Percentiles rank a stretch among this genome's conserved stretches.
Conservation (phyloP, 2,329 filamentous ascomycete genomes). For the Fusarium sp. region DNA sequence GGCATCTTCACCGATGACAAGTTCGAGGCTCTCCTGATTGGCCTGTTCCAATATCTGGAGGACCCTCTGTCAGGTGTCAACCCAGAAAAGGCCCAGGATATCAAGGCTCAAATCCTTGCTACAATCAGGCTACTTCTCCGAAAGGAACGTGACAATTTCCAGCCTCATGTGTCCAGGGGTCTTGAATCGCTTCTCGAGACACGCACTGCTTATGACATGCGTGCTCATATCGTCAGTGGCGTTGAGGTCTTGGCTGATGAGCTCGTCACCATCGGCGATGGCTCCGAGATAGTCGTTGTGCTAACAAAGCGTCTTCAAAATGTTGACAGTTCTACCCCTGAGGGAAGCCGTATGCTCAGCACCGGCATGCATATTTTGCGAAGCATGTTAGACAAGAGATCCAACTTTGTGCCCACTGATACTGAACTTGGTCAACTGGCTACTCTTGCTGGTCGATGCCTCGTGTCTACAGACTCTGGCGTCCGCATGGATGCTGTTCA, state of each 20-base stretch:
- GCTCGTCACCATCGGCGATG: constrained; percentile 73
- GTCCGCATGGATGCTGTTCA: constrained; percentile 82
- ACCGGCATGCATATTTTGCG: constrained; percentile 74
- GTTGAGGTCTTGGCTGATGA: constrained; percentile 80
- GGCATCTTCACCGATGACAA: constrained; percentile 73
- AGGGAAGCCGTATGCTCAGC: constrained; percentile 65
- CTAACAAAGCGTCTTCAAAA: constrained; percentile 61
- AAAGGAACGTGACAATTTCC: constrained; percentile 73
- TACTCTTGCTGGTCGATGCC: constrained; percentile 63
- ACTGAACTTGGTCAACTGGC: constrained; percentile 64
- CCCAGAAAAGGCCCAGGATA: constrained; percentile 74
- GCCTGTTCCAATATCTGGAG: constrained; percentile 78
- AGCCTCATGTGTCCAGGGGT: constrained; percentile 73
- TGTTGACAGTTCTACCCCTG: constrained; percentile 54
- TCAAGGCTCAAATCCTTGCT: constrained; percentile 79
- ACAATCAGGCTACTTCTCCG: constrained; percentile 79
- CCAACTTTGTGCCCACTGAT: constrained; percentile 61
- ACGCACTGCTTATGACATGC: constrained; percentile 73
- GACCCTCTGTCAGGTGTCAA: constrained; percentile 65
- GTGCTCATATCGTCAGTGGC: constrained; percentile 78
- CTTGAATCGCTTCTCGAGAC: constrained; percentile 75
- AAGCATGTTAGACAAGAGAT: constrained; percentile 64
- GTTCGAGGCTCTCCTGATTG: constrained; percentile 74
- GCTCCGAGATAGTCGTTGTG: constrained; percentile 67
- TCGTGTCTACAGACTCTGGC: constrained; percentile 70